A percentile compares a stretch with the other conserved stretches of the same genome.
These are phyloP conservation scores for Amanita jacksonii DNA, from an alignment of 768 basidiomycete genomes.

Conservation along the genomic window DNA sequence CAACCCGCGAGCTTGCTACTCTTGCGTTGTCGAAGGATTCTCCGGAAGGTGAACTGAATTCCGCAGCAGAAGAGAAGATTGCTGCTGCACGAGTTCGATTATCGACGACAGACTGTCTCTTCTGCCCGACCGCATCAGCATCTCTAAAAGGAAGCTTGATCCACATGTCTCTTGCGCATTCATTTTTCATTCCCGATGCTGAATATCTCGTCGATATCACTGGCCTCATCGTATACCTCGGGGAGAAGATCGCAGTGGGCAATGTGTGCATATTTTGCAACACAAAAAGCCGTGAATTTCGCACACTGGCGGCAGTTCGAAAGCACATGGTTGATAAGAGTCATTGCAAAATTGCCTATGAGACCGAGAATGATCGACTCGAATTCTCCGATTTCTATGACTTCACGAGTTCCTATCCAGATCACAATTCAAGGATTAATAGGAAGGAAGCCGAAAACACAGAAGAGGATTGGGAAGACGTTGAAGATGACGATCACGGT, in stretches of 20 bases:
- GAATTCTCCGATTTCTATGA: constrained; percentile 93
- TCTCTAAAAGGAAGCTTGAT: constrained; percentile 57
- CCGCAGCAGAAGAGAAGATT: constrained; percentile 66
- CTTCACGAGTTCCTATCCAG: constrained; percentile 74
- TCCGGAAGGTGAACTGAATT: constrained; percentile 37
- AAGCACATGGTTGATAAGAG: constrained; percentile 95
- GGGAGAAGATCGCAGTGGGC: constrained; percentile 88
- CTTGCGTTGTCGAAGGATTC: constrained; percentile 19
- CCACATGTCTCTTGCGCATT: constrained; percentile 85
- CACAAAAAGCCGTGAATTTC: constrained; percentile 72
- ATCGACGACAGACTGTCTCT: constrained; percentile 68
- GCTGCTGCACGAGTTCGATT: constrained; percentile 59
- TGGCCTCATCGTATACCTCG: constrained; percentile 79
- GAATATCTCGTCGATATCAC: constrained; percentile 80
- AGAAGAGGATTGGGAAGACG: constrained; percentile 26
- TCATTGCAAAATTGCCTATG: constrained; percentile 95
- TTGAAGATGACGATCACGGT: constrained; percentile 29
- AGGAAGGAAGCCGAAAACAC: constrained; percentile 17
- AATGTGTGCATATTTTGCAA: constrained; percentile 92
- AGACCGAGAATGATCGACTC: constrained; percentile 65
- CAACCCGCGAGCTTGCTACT: no score
- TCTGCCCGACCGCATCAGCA: constrained; percentile 52
- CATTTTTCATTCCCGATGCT: constrained; percentile 93
- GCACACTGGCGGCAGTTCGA: constrained; percentile 76
- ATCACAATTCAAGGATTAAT: constrained; percentile 20